A percentile compares a stretch with the other conserved stretches of the same genome.
phyloP scores from a whole-genome alignment of 2,329 filamentous ascomycete species.

The Exophiala spinifera region DNA sequence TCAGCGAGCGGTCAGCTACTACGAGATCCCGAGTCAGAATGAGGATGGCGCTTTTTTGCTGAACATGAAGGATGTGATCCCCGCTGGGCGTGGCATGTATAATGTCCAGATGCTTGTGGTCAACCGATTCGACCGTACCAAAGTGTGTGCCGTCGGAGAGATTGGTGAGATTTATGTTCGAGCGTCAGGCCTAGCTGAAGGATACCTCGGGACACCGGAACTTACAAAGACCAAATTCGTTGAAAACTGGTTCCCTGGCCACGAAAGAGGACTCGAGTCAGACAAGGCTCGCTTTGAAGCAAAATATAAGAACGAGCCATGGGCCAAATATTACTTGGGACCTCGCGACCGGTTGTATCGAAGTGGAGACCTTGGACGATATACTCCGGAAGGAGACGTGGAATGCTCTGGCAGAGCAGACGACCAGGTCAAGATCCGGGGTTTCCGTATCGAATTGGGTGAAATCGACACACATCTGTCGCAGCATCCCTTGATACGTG shows the following conservation, averaged over 20 bases:
- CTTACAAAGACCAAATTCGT: constrained; percentile 75
- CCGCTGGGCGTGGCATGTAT: constrained; percentile 80
- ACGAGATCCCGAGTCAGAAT: constrained; percentile 65
- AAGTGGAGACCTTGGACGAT: constrained; percentile 80
- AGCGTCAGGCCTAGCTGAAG: constrained; percentile 78
- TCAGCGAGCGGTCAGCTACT: constrained; percentile 77
- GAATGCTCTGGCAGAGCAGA: constrained; percentile 79
- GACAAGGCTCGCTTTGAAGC: constrained; percentile 54
- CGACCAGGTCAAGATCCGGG: constrained; percentile 90
- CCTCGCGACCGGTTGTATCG: constrained; percentile 83
- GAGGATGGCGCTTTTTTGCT: constrained; percentile 64
- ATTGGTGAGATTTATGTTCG: constrained; percentile 81
- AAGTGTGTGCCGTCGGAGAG: constrained; percentile 75
- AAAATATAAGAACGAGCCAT: constrained; percentile 60
- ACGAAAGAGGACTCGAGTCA: constrained; percentile 63
- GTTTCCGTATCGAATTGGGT: constrained; percentile 89
- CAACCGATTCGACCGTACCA: constrained; percentile 62
- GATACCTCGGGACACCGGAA: constrained; percentile 63
- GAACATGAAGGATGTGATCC: constrained; percentile 69
- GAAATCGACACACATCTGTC: constrained; percentile 87
- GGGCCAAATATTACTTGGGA: constrained; percentile 75
- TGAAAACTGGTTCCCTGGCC: constrained; percentile 80
- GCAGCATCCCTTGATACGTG: constrained; percentile 70
- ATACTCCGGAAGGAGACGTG: constrained; percentile 67
- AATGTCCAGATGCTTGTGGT: constrained; percentile 87